Conservation (phyloP, 2,329 filamentous ascomycete genomes). For the Fusarium liriodendri region DNA sequence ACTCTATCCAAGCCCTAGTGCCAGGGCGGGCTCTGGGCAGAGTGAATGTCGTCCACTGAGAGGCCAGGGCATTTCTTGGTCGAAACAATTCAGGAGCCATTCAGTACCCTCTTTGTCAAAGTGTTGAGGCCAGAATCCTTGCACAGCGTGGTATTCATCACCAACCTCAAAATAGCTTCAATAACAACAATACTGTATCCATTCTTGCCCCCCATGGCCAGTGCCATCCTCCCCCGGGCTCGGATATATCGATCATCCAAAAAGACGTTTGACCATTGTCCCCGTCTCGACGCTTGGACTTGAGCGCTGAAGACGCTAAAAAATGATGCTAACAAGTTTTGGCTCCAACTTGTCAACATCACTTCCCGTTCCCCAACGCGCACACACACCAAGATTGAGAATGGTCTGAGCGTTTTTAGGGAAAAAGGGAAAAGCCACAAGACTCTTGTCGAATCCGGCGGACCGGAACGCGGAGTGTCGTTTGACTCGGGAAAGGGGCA, state of each 20-base stretch:
- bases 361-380: background rate
- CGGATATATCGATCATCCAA: conserved; percentile 1
- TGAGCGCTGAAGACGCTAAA: background rate
- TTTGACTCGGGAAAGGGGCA: background rate
- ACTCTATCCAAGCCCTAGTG: background rate
- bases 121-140: background rate
- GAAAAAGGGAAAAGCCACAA: background rate
- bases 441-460: background rate
- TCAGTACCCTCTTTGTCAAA: background rate
- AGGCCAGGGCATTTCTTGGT: background rate
- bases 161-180: background rate
- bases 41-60: background rate
- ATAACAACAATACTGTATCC: background rate
- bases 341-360: conserved; percentile 1
- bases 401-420: background rate
- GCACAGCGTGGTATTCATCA: background rate
- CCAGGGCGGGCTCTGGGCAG: background rate
- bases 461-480: background rate
- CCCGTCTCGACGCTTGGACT: background rate
- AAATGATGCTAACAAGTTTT: background rate
- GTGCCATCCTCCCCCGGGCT: background rate
- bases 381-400: background rate
- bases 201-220: background rate
- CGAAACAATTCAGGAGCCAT: background rate
- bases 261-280: background rate